phyloP scores from a whole-genome alignment of 1,284 basidiomycete species.

The Boletus semigastroideus region DNA sequence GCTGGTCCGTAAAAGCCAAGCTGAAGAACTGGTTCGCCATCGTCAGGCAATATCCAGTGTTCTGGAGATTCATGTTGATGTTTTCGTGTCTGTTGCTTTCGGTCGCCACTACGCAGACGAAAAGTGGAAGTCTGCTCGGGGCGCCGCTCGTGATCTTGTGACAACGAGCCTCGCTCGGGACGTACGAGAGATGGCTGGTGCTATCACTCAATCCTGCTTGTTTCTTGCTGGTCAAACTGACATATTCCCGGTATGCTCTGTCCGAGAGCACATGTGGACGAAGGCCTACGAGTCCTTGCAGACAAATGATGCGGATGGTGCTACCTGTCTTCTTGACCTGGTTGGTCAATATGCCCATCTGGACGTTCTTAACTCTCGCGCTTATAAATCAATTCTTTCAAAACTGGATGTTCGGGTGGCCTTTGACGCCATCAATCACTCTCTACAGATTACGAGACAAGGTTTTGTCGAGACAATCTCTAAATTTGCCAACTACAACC shows the following conservation, averaged over 20 bases:
- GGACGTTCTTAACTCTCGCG: conserved; percentile 54
- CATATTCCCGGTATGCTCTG: conserved; percentile 32
- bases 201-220: conserved; percentile 41
- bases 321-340: conserved; percentile 55
- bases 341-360: conserved; percentile 64
- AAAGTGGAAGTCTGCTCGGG: conserved; percentile 51
- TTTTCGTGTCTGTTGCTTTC: conserved; percentile 64
- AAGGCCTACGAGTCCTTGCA: conserved; percentile 61
- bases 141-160: conserved; percentile 48
- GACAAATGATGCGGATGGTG: conserved; percentile 55
- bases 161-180: conserved; percentile 45
- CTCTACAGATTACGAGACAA: conserved; percentile 53
- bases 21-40: conserved; percentile 33
- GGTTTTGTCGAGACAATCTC: conserved; percentile 66
- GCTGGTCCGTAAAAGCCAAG: conserved; percentile 34
- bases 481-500: conserved; percentile 58
- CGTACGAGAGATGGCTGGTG: conserved; percentile 38
- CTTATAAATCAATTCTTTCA: conserved; percentile 45
- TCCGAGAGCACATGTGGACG: conserved; percentile 67
- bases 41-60: conserved; percentile 38
- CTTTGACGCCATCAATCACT: conserved; percentile 56
- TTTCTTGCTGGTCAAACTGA: conserved; percentile 35
- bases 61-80: conserved; percentile 57
- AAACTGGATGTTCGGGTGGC: conserved; percentile 34
- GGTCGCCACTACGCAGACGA: conserved; percentile 41